Base-by-base conservation (phyloP, 495 filamentous ascomycete genomes). In the Penicillium odoratum region DNA sequence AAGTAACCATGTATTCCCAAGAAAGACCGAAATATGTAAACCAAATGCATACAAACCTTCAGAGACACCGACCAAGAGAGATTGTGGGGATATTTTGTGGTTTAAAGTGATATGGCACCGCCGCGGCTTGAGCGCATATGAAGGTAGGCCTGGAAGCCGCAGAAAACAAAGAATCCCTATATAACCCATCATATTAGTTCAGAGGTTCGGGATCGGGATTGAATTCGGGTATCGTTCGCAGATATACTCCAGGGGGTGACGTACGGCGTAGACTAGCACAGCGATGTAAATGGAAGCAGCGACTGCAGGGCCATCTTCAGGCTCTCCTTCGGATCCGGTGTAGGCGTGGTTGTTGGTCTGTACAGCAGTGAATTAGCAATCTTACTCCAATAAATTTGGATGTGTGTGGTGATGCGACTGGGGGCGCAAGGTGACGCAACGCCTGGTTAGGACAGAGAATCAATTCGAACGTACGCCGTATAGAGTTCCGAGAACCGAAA, bases 121-220 rank as follows among this genome's bases (percentile, higher is more conserved):
- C 87, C 80, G 73, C 89, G 81, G 71, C 84, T 89, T 68, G 88
- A 84, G 71, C 90, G 84, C 53, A 87, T 68, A 64, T 96, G 90
- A 45, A 96, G 79, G 59, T 86, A 82, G 48, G 91, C 92, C 69
- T 97, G 92, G 66, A 89, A 83, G 29, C 85, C 88, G 76, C 92
- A 97, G 77, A 95, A 96, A 48, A 94, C 83, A 55, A 97, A 83
- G 78, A 97, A 97, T 0, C 81, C 85, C 92, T 96, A 51, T 50
- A 45, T 11, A 51, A 34, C 10, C 11, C 38, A 18, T 9, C 34
- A 30, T 4, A 53, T 62, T 44, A 69, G 59, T 44, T 26, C 15
- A 16, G 13, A 30, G 31, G 48, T 38, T 34, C 29, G 38, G 21
- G 16, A 15, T 45, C 47, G 3, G 15, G 42, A 31, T 34, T 21